A percentile compares a stretch with the other conserved stretches of the same genome.
phyloP scores from a whole-genome alignment of 1,284 basidiomycete genomes.

The Ustilago hordei region DNA sequence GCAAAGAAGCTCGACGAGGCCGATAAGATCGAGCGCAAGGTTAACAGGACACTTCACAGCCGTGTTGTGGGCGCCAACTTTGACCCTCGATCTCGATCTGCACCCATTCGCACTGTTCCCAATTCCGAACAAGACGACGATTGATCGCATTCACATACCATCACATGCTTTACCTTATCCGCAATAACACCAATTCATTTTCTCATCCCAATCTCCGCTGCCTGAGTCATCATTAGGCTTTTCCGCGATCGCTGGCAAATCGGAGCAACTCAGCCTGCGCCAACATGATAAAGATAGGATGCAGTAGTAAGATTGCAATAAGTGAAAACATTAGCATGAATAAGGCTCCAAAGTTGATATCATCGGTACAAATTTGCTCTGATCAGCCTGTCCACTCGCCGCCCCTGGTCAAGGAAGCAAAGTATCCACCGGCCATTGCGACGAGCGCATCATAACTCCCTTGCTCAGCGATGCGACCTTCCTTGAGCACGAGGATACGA shows the following conservation, averaged over 20 bases:
- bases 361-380: background rate
- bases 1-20: constrained; percentile 53
- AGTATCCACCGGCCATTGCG: constrained; percentile 78
- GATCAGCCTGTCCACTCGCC: constrained; percentile 80
- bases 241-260: background rate
- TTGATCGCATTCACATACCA: constrained; percentile 6
- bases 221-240: background rate
- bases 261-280: background rate
- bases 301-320: background rate
- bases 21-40: constrained; percentile 56
- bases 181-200: background rate
- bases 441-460: constrained; percentile 80
- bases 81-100: constrained; percentile 34
- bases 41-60: constrained; percentile 29
- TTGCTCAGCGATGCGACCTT: constrained; percentile 82
- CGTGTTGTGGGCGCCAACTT: constrained; percentile 39
- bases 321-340: background rate
- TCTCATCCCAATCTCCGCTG: background rate
- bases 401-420: constrained; percentile 83
- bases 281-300: background rate
- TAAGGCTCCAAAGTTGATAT: background rate
- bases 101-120: constrained; percentile 6
- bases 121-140: constrained; percentile 18
- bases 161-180: background rate
- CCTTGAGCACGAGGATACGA: constrained; percentile 83